Evolutionary conservation across 2,329 filamentous ascomycete species (phyloP), one percentile per base, ranked within the genome.

Genomic region (Arthrobotrys megalospora): DNA sequence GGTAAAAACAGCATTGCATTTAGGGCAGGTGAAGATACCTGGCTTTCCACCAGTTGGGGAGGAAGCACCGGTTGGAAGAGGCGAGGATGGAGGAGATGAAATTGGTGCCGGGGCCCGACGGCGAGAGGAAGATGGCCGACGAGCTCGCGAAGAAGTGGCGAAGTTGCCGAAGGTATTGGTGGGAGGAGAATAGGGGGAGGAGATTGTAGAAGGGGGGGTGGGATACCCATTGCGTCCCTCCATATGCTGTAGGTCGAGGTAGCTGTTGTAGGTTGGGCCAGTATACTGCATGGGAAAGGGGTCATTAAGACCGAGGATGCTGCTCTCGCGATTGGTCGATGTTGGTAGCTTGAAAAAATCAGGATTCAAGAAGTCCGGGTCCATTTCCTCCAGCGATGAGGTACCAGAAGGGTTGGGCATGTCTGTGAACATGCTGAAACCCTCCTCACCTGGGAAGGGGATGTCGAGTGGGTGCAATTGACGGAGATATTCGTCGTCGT

Each of bases 41-140:
- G 48, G 52, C 53, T 78, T 78, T 19, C 75, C 75, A 19, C 75
- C 75, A 48, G 75, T 78, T 24, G 75, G 75, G 4, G 75, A 78
- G 43, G 75, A 78, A 24, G 73, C 73, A 12, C 73, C 73, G 38
- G 60, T 8, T 47, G 52, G 60, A 6, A 64, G 62, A 21, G 75
- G 75, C 3, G 75, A 78, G 21, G 67, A 55, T 41, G 75, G 75
- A 34, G 67, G 67, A 21, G 75, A 71, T 14, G 67, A 55, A 21
- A 65, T 48, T 32, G 24, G 58, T 47, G 45, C 38, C 10, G 52
- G 48, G 1, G n/a, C 14, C 24, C 53, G 67, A 32, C 75, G 60
- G 50, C 60, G 73, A 43, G 48, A 62, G 24, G 24, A 28, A 28
- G 24, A 28, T 28, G 24, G 64, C 11, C 63, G 63, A 8, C 71